phyloP scores from a whole-genome alignment of 2,329 filamentous ascomycete species.

The Exophiala phaeomuriformis region DNA sequence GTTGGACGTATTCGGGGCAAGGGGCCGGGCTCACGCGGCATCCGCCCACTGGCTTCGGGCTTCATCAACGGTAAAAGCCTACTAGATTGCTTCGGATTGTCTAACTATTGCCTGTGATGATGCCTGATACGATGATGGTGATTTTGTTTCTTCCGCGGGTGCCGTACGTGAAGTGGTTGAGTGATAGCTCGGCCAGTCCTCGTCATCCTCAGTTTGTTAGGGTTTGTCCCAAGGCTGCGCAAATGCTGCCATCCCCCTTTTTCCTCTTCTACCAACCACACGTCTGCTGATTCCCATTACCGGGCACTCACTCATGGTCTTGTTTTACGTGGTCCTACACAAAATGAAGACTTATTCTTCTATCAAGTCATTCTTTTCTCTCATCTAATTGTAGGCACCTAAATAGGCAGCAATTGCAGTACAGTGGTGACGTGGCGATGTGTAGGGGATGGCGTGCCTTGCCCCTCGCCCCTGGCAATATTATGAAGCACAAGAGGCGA shows the following conservation, averaged over 20 bases:
- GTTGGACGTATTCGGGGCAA: constrained; percentile 12
- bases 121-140: no score
- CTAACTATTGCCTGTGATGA: no score
- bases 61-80: no score
- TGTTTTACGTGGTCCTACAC: no score
- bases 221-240: constrained; percentile 11
- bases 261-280: background rate
- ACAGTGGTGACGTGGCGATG: constrained; percentile 6
- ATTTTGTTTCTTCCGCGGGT: no score
- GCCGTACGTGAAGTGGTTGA: no score
- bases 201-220: no score
- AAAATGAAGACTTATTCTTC: background rate
- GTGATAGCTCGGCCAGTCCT: no score
- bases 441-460: constrained; percentile 3
- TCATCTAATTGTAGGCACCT: background rate
- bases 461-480: background rate
- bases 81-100: no score
- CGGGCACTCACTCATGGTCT: no score
- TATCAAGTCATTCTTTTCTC: background rate
- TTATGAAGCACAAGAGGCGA: background rate
- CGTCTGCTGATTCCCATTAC: no score
- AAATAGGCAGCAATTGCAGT: background rate
- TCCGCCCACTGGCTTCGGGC: background rate
- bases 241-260: constrained; percentile 4
- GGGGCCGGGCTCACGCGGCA: constrained; percentile 4